These are phyloP conservation scores for Penicillium crystallinum DNA, from an alignment of 495 filamentous ascomycete genomes.

Conservation along the genomic window DNA sequence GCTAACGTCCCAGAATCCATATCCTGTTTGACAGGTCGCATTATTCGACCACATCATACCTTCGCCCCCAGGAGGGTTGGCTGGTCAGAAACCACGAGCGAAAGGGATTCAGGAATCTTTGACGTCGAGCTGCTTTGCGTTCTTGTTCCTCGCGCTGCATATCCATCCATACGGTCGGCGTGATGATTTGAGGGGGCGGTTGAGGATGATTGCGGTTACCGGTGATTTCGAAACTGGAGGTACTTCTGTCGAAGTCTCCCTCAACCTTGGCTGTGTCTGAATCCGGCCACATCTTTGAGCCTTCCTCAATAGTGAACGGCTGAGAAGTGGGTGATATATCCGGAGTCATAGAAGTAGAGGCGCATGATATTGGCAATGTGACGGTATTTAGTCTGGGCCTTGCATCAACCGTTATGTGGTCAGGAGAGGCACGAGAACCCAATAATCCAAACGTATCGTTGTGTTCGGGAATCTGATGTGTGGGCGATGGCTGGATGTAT, in stretches of 20 bases:
- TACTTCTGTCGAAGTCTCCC: not conserved
- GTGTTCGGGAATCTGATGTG: not conserved
- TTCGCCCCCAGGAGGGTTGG: not conserved
- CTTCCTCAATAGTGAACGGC: not conserved
- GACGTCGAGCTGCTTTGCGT: conserved; percentile 3
- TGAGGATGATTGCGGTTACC: not conserved
- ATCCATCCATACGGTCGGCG: conserved; percentile 10
- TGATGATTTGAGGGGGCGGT: conserved; percentile 14
- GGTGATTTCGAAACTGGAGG: not conserved
- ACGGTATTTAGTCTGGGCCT: not conserved
- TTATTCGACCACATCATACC: conserved; percentile 6
- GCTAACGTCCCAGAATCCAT: not conserved
- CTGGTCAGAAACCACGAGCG: conserved; percentile 6
- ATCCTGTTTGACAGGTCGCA: not conserved
- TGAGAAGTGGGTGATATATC: not conserved
- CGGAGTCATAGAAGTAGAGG: not conserved
- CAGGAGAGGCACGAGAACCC: not conserved
- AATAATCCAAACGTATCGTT: not conserved
- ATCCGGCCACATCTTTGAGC: not conserved
- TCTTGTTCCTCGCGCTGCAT: conserved; percentile 12
- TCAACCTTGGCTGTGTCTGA: not conserved
- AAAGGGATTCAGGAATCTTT: conserved; percentile 3
- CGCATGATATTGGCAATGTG: not conserved
- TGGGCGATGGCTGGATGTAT: not conserved
- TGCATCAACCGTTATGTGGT: not conserved